phyloP scores from a whole-genome alignment of 805 yeast genomes.

The Wickerhamiella australiensis region DNA sequence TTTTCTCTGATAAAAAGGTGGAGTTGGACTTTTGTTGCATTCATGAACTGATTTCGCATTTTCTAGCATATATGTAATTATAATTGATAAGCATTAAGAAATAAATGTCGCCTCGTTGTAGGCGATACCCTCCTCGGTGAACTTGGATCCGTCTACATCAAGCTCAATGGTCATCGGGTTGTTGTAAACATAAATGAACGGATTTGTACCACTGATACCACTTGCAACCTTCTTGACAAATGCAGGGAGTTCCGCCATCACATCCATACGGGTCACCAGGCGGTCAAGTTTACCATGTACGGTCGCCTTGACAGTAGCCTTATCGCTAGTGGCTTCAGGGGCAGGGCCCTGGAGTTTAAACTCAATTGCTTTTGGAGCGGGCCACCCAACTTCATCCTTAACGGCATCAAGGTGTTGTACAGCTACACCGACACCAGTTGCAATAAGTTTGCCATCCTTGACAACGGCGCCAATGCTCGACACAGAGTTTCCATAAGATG shows the following conservation, averaged over 20 bases:
- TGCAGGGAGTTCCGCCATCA: conserved; percentile 91
- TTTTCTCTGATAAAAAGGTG: background rate
- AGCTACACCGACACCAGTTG: conserved; percentile 55
- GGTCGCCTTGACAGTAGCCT: conserved; percentile 34
- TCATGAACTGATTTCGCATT: background rate
- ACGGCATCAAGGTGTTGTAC: conserved; percentile 44
- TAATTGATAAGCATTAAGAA: conserved; percentile 22
- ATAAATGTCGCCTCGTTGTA: conserved; percentile 79
- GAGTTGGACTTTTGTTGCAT: background rate
- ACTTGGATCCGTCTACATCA: conserved; percentile 31
- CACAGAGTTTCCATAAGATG: conserved; percentile 68
- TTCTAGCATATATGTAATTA: background rate
- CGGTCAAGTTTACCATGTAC: conserved; percentile 48
- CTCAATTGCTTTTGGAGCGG: conserved; percentile 57
- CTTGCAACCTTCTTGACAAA: conserved; percentile 87
- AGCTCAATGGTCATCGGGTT: conserved; percentile 44
- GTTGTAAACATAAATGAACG: conserved; percentile 89
- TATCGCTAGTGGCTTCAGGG: conserved; percentile 35
- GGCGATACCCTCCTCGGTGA: conserved; percentile 48
- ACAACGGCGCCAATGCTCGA: conserved; percentile 72
- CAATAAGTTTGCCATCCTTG: conserved; percentile 47
- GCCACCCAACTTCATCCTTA: conserved; percentile 73
- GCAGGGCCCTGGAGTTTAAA: conserved; percentile 45
- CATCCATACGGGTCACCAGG: conserved; percentile 84
- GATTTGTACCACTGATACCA: conserved; percentile 91